Conservation (phyloP, 169 alveolate genomes). For the Ichthyophthirius multifiliis region DNA sequence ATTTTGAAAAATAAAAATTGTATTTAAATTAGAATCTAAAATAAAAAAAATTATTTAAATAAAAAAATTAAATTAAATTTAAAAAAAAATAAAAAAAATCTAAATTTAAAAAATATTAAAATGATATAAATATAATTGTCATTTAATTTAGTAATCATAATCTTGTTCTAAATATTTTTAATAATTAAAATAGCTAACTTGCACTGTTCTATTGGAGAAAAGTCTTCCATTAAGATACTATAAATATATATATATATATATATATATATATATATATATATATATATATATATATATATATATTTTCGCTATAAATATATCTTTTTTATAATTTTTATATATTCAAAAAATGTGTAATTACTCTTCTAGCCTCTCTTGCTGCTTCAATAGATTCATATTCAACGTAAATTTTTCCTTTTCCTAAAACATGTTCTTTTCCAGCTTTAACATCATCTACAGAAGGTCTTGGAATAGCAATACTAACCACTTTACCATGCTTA, state of each 20-base stretch:
- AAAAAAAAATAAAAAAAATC: no score
- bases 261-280: not conserved
- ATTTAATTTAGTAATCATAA: not conserved
- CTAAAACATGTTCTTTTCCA: not conserved
- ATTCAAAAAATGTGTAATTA: no score
- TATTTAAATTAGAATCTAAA: no score
- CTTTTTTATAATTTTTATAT: no score
- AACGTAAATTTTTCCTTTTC: not conserved
- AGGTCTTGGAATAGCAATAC: slow-evolving; percentile 75
- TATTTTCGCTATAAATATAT: not conserved
- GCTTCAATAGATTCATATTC: slow-evolving; percentile 3
- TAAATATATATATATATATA: not conserved
- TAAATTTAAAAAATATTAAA: no score
- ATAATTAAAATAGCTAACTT: not conserved
- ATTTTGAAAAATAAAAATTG: not conserved
- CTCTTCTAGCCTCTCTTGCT: slow-evolving; percentile 13
- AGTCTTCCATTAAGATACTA: not conserved
- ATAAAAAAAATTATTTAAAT: no score
- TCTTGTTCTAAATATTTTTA: not conserved
- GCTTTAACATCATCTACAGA: not conserved
- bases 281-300: not conserved
- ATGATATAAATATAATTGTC: not conserved
- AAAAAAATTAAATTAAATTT: no score
- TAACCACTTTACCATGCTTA: slow-evolving; percentile 55
- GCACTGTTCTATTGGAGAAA: not conserved